Percentiles rank a stretch among this genome's conserved stretches.
phyloP scores from a whole-genome alignment of 2,329 filamentous ascomycete species.

The Phaeosphaeriaceae sp. region DNA sequence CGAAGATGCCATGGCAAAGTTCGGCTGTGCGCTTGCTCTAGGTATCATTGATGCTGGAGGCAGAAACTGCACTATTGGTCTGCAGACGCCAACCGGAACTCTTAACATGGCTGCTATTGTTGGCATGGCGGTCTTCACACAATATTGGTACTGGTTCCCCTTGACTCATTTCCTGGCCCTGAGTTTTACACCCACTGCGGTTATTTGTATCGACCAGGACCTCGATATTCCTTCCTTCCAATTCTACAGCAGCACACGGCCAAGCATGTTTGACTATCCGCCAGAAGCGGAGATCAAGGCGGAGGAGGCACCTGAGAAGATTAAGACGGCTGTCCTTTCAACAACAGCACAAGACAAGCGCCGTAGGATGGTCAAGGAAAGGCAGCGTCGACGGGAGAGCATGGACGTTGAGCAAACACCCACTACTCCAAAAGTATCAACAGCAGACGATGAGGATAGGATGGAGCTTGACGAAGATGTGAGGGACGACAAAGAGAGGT shows the following conservation, averaged over 20 bases:
- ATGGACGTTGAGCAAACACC: slow-evolving; percentile 91
- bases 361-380: slow-evolving; percentile 91
- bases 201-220: slow-evolving; percentile 93
- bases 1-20: slow-evolving; percentile 99
- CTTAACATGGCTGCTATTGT: slow-evolving; percentile 99
- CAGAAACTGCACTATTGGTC: slow-evolving; percentile 95
- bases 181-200: slow-evolving; percentile 94
- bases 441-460: slow-evolving; percentile 69
- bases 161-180: slow-evolving; percentile 96
- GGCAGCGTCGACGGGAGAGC: slow-evolving; percentile 84
- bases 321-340: slow-evolving; percentile 93
- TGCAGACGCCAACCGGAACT: slow-evolving; percentile 97
- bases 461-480: slow-evolving; percentile 72
- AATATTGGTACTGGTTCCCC: slow-evolving; percentile 99
- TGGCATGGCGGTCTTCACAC: slow-evolving; percentile 96
- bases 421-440: slow-evolving; percentile 70
- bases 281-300: slow-evolving; percentile 95
- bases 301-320: slow-evolving; percentile 90
- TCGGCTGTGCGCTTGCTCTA: slow-evolving; percentile 89
- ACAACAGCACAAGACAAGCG: slow-evolving; percentile 97
- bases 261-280: slow-evolving; percentile 96
- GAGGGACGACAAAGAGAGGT: slow-evolving; percentile 52
- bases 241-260: slow-evolving; percentile 92
- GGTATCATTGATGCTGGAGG: slow-evolving; percentile 98
- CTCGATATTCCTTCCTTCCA: slow-evolving; percentile 93